Evolutionary conservation across 2,329 filamentous ascomycete genomes (phyloP), one percentile per base, ranked within the genome.

Genomic region (Colletotrichum noveboracense): DNA sequence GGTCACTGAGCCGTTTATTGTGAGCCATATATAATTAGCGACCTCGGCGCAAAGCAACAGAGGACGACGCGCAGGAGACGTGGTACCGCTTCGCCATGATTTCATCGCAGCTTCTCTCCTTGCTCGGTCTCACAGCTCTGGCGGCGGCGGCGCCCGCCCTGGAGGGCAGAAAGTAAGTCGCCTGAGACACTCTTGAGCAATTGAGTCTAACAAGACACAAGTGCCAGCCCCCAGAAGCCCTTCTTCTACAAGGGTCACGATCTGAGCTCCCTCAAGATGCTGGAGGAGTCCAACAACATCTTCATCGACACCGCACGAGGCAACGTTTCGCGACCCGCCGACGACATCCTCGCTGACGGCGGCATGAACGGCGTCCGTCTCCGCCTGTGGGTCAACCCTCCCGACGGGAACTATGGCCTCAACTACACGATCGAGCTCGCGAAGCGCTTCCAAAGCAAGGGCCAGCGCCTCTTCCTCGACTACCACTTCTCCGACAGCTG

Each of bases 381-480:
- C 18, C 73, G 70, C 9, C 73, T 73, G 52, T 75, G 73, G 73
- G 73, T 75, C 32, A 30, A 75, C 34, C 73, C 73, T 14, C 73
- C 73, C 13, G 73, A 73, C 18, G 73, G 73, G n/a, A 75, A 65
- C 14, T 75, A 75, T 21, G 73, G 73, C 32, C 70, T 75, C 43
- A 73, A 75, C 70, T 75, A 75, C 58, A 83, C 80, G 32, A 73
- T 84, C 14, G 75, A 78, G 9, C 79, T 84, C 14, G 84, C 84
- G 12, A 80, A 82, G 65, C 79, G 83, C 16, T 83, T 85, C 76
- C 76, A 80, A n/a, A 76, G 78, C 24, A 82, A 84, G 74, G 83
- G 82, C 13, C 83, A 82, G 75, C 80, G 81, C 28, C 82, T 85
- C 78, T 84, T 84, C 34, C 80, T 85, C 34, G 84, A 85, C 77